Base-by-base conservation (phyloP, 306 rosid genomes). In the Cicer chorassanicum region DNA sequence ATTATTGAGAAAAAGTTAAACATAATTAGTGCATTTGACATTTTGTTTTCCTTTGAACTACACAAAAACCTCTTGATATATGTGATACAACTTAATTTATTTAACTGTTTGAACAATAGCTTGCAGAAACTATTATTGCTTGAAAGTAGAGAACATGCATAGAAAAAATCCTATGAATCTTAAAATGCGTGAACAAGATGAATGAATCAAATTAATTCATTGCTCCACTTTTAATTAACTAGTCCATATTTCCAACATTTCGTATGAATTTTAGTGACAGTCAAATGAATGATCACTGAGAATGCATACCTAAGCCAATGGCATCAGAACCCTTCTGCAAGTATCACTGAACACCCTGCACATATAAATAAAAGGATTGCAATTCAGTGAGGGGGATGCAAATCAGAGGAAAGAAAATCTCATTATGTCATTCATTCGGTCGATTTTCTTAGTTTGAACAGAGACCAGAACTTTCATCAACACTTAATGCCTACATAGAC, bases 291-390 rank as follows among this genome's bases (percentile, higher is more conserved):
- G 19, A 51, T 54, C 54, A 21, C 7, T 3, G 19, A 53, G 19
- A 80, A 46, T 46, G 78, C 84, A 66, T 85, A 93, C 98, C 98
- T 86, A 93, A 81, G 77, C 98, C 98, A 74, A 93, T 93, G 77
- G 98, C 98, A 81, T 93, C 97, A 11, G 97, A 89, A 60, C 98
- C 97, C 87, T 91, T 86, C 83, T 90, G 88, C 98, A 93, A 1
- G 98, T 83, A 6, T 89, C 96, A 64, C 59, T 87, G 76, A 93
- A 93, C 97, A 93, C 91, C 84, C 98, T 91, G 89, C 41, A 34
- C 48, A 81, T 39, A 85, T 39, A 85, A 69, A 50, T 38, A 42
- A 34, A 65, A 53, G 71, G 61, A 73, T 10, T 15, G 76, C 70
- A 45, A 69, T 71, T 74, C 2, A 74, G 56, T 74, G 51, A 60